A percentile compares a stretch with the other conserved stretches of the same genome.
Conservation (phyloP, 148 eudicot species). For the Fagopyrum homotropicum region DNA sequence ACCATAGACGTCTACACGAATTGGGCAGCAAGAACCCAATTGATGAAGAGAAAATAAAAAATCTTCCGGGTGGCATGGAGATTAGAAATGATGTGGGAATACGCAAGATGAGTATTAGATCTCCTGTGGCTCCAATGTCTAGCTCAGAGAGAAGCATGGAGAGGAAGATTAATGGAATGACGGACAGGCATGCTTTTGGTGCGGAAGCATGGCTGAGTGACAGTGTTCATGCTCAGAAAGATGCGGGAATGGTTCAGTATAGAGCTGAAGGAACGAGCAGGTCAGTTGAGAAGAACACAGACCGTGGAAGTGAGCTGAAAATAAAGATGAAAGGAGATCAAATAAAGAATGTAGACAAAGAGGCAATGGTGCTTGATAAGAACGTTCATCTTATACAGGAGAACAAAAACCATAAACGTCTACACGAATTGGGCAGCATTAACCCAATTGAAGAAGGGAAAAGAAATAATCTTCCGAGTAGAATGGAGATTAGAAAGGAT, state of each 20-base stretch:
- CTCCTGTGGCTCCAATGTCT: constrained; percentile 22
- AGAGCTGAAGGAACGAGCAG: too few relatives aligned
- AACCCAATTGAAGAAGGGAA: constrained; percentile 48
- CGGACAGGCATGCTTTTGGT: too few relatives aligned
- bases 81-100: constrained; percentile 28
- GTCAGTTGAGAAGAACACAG: too few relatives aligned
- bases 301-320: too few relatives aligned
- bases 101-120: constrained; percentile 20
- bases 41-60: constrained; percentile 40
- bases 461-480: constrained; percentile 26
- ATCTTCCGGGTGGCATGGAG: constrained; percentile 23
- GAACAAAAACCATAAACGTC: constrained; percentile 29
- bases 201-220: too few relatives aligned
- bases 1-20: constrained; percentile 37
- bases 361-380: constrained; percentile 17
- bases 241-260: neutral
- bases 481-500: constrained; percentile 26
- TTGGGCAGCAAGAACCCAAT: constrained; percentile 43
- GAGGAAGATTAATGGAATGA: neutral
- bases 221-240: too few relatives aligned
- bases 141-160: constrained; percentile 34
- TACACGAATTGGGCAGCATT: constrained; percentile 44
- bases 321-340: too few relatives aligned
- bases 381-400: constrained; percentile 24
- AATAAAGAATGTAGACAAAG: too few relatives aligned